phyloP scores from a whole-genome alignment of 2,329 filamentous ascomycete species.

The Colletotrichum sp. region DNA sequence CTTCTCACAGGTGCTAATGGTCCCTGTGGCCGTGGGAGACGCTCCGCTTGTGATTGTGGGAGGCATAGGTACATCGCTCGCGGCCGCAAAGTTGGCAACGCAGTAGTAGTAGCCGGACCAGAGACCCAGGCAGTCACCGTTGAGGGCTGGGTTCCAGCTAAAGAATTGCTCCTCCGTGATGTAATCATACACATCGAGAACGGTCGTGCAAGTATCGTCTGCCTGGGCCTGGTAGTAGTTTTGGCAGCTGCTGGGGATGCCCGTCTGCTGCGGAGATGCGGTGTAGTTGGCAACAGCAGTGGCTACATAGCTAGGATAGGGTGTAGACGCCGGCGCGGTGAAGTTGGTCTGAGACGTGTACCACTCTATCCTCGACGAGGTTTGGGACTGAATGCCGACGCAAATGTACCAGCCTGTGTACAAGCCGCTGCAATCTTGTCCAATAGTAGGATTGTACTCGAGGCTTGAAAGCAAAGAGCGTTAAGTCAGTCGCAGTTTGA shows the following conservation, averaged over 20 bases:
- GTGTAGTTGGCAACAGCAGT: constrained; percentile 5
- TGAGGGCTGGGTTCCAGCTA: constrained; percentile 29
- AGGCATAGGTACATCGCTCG: background rate
- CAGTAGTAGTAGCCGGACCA: constrained; percentile 27
- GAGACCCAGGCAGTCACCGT: constrained; percentile 28
- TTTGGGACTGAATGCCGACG: background rate
- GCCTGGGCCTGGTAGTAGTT: constrained; percentile 9
- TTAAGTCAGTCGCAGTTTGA: background rate
- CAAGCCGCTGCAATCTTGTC: constrained; percentile 18
- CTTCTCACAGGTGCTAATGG: background rate
- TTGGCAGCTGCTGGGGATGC: constrained; percentile 12
- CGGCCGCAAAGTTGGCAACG: constrained; percentile 8
- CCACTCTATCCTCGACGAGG: background rate
- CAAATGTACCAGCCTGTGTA: background rate
- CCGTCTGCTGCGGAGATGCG: constrained; percentile 4
- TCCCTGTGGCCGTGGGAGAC: background rate
- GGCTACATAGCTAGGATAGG: background rate
- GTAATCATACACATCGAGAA: constrained; percentile 10
- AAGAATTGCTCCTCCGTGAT: constrained; percentile 30
- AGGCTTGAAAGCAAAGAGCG: background rate
- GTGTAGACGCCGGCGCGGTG: background rate
- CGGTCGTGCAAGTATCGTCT: constrained; percentile 16
- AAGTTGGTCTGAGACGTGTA: constrained; percentile 1
- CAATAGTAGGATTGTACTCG: constrained; percentile 20
- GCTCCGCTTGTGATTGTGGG: background rate